Evolutionary conservation across 2,329 filamentous ascomycete genomes (phyloP).

Genomic region (Pseudopyricularia javanii): DNA sequence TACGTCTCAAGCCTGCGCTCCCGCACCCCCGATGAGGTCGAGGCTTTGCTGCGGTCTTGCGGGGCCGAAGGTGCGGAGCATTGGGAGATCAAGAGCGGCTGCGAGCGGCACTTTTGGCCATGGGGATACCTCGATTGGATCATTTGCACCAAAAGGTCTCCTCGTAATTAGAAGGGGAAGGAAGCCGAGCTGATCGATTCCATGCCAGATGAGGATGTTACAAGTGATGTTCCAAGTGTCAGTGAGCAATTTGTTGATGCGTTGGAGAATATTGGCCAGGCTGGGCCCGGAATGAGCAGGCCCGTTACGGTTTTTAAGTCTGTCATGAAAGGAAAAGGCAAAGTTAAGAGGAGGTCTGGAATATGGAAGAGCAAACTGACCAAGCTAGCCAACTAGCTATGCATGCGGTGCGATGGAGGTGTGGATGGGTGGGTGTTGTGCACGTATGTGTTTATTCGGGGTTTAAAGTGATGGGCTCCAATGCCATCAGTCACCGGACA

Average conservation of each 20-base stretch:
- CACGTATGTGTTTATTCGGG: no score
- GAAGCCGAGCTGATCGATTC: background rate
- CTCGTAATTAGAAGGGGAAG: background rate
- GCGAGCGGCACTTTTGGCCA: slow-evolving; percentile 34
- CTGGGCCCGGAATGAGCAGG: background rate
- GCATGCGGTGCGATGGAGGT: no score
- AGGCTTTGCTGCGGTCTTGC: slow-evolving; percentile 42
- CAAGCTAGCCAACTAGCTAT: no score
- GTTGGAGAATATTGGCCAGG: background rate
- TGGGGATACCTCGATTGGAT: slow-evolving; percentile 39
- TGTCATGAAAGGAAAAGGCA: no score
- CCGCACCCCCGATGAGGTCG: slow-evolving; percentile 52
- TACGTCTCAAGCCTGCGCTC: slow-evolving; percentile 55
- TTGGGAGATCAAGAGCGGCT: slow-evolving; percentile 39
- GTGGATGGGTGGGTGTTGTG: no score
- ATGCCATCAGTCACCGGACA: no score
- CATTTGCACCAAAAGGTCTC: slow-evolving; percentile 26
- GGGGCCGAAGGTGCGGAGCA: slow-evolving; percentile 22
- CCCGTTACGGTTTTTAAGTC: no score
- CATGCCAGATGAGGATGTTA: background rate
- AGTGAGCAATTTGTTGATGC: background rate
- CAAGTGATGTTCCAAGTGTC: background rate
- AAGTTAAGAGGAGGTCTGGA: no score
- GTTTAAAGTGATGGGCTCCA: no score
- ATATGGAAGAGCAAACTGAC: no score